Evolutionary conservation across 78 protist genomes (phyloP), one percentile per base, ranked within the genome.

Genomic region (Monosiga brevicollis): DNA sequence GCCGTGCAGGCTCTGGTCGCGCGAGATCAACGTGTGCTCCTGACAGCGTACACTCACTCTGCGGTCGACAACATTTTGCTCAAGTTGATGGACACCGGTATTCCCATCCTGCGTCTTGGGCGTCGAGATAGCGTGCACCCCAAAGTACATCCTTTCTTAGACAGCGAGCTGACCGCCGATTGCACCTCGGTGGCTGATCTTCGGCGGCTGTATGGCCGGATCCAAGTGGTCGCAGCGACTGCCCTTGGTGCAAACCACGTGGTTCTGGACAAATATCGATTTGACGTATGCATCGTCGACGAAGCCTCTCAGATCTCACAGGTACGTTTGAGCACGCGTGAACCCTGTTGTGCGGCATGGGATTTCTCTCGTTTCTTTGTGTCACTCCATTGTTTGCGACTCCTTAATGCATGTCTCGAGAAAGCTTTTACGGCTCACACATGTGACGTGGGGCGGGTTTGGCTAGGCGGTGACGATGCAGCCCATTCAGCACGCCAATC

Each of bases 281-380:
- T 94, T 73, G 95, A 94, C 73, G 38, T 73, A 25, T 90, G 94
- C 90, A 87, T 94, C 42, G 86, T 94, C 26, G 97, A 94, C 72
- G 97, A 94, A 73, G 97, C 97, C 29, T 83, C 92, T 11, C 93
- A 92, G 79, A 49, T 87, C n/a, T 72, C 89, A 1, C 92, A 81
- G 83, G 86, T 82, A 54, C 11, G 43, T 75, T 43, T n/a, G n/a
- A n/a, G n/a, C n/a, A n/a, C n/a, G n/a, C n/a, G n/a, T n/a, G n/a
- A n/a, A n/a, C n/a, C n/a, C n/a, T n/a, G n/a, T n/a, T n/a, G n/a
- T n/a, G n/a, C n/a, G n/a, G n/a, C n/a, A n/a, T n/a, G n/a, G n/a
- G n/a, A n/a, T n/a, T n/a, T n/a, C n/a, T n/a, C n/a, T n/a, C n/a
- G n/a, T n/a, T n/a, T n/a, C n/a, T n/a, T n/a, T n/a, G n/a, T n/a